A percentile compares a stretch with the other conserved stretches of the same genome.
Evolutionary conservation across 768 basidiomycete species (phyloP).

Genomic region (Trametes gibbosa): DNA sequence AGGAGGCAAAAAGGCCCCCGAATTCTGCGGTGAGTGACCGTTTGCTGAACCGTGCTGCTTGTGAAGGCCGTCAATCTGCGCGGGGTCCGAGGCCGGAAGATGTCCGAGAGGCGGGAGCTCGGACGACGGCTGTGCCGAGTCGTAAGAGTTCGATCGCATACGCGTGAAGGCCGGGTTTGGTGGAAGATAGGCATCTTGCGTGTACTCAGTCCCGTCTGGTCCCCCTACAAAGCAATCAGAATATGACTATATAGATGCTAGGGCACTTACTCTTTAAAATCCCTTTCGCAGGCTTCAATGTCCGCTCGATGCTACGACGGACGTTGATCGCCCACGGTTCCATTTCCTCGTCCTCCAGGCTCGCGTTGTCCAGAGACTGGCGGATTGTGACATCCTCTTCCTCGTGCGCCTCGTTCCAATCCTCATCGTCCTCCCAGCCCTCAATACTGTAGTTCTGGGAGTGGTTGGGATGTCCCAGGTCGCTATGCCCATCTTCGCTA

Average conservation of each 20-base stretch:
- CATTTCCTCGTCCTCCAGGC: slow-evolving; percentile 51
- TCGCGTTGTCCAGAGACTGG: slow-evolving; percentile 48
- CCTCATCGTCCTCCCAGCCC: slow-evolving; percentile 79
- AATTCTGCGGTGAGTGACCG: slow-evolving; percentile 17
- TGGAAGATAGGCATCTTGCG: slow-evolving; percentile 53
- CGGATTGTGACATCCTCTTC: slow-evolving; percentile 77
- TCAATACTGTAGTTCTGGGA: slow-evolving; percentile 41
- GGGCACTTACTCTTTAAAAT: slow-evolving; percentile 80
- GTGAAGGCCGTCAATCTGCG: slow-evolving; percentile 85
- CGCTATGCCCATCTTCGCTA: slow-evolving; percentile 51
- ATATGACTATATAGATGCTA: slow-evolving; percentile 7
- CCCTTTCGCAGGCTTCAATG: slow-evolving; percentile 67
- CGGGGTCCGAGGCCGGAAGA: slow-evolving; percentile 81
- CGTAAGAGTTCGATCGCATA: slow-evolving; percentile 83
- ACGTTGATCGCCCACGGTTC: slow-evolving; percentile 79
- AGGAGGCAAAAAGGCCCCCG: slow-evolving; percentile 46
- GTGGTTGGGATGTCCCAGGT: slow-evolving; percentile 42
- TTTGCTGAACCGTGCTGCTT: slow-evolving; percentile 45
- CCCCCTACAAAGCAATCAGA: slow-evolving; percentile 12
- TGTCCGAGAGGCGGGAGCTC: slow-evolving; percentile 76
- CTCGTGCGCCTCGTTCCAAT: slow-evolving; percentile 66
- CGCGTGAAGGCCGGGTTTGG: slow-evolving; percentile 43
- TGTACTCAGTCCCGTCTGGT: slow-evolving; percentile 66
- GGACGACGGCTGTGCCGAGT: slow-evolving; percentile 43
- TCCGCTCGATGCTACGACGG: slow-evolving; percentile 69